Evolutionary conservation across 2,329 filamentous ascomycete genomes (phyloP).

Genomic region (Remersonia thermophila): DNA sequence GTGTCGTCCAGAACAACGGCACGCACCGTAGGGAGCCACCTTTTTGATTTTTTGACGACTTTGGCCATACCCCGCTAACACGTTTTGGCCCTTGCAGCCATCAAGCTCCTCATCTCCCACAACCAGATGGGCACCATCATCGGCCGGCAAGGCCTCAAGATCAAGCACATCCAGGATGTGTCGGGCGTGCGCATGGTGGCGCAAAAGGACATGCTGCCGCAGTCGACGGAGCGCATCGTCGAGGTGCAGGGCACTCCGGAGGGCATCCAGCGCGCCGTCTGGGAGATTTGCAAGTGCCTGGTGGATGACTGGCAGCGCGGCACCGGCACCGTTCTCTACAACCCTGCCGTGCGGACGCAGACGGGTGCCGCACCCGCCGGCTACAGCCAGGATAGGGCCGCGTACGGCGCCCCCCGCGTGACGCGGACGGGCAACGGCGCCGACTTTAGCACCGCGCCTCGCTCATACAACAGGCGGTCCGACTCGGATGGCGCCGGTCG

Average conservation of each 20-base stretch:
- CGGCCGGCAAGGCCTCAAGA: slow-evolving; percentile 89
- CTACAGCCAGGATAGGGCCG: slow-evolving; percentile 36
- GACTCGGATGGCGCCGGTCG: slow-evolving; percentile 71
- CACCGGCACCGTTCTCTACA: slow-evolving; percentile 94
- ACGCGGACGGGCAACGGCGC: slow-evolving; percentile 95
- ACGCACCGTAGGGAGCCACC: slow-evolving; percentile 71
- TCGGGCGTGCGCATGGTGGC: slow-evolving; percentile 98
- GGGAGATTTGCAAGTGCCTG: slow-evolving; percentile 98
- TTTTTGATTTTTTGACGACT: not conserved
- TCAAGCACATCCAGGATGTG: slow-evolving; percentile 97
- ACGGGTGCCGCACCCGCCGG: slow-evolving; percentile 24
- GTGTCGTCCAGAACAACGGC: slow-evolving; percentile 72
- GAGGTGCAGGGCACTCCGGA: slow-evolving; percentile 92
- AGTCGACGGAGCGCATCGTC: slow-evolving; percentile 95
- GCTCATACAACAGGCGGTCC: slow-evolving; percentile 64
- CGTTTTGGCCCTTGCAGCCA: slow-evolving; percentile 42
- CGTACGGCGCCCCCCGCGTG: slow-evolving; percentile 56
- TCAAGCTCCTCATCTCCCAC: slow-evolving; percentile 96
- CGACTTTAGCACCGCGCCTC: slow-evolving; percentile 80
- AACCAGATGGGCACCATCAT: slow-evolving; percentile 99
- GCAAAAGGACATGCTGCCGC: slow-evolving; percentile 98
- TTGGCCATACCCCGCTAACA: slow-evolving; percentile 17
- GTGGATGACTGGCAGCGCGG: slow-evolving; percentile 97
- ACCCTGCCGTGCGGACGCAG: slow-evolving; percentile 83
- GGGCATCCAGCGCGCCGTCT: slow-evolving; percentile 88